Base-by-base conservation (phyloP, 2,329 filamentous ascomycete genomes). In the Cryphonectria radicalis region DNA sequence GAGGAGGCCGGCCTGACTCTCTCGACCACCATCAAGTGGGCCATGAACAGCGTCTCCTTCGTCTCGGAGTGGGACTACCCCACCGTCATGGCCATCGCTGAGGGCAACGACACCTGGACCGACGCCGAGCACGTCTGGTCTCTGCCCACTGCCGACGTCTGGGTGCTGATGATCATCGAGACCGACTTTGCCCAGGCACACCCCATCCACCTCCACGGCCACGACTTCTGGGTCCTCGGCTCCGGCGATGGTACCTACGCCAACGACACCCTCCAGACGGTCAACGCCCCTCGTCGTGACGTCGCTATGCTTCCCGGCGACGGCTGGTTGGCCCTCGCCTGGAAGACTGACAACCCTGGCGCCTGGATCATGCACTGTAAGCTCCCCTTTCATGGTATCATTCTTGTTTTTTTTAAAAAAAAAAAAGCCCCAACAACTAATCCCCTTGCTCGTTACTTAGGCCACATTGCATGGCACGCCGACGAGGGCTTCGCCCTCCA, bases 401-500 rank as follows among this genome's bases (percentile, higher is more conserved):
- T 40, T 2, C 10, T 40, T 11, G 37, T 11, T 32, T 1, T n/a
- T 11, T 32, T 28, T 28, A 28, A 28, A 28, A 28, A 28, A 13
- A 40, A 13, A 55, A 17, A 64, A 32, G 32, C 28, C 43, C 8
- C 50, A 40, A 2, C 25, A 25, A 13, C 63, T 63, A 22, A 63
- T 40, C 37, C 37, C 19, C n/a, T 22, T 50, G 25, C 3, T 37
- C 32, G 28, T 22, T 25, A 19, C 32, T 40, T 25, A 66, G 64
- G 64, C n/a, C 67, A 68, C 43, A 68, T 68, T 28, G 67, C 67
- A 28, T 70, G 68, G 69, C 86, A 88, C 74, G 81, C 83, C 0
- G 82, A 81, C 8, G 78, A 81, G 37, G 83, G 84, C 5, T 80
- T 85, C 65, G 83, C 82, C 28, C 75, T 83, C 67, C 82, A 85